Evolutionary conservation across 768 basidiomycete species (phyloP).

Genomic region (Hortiboletus campestris): DNA sequence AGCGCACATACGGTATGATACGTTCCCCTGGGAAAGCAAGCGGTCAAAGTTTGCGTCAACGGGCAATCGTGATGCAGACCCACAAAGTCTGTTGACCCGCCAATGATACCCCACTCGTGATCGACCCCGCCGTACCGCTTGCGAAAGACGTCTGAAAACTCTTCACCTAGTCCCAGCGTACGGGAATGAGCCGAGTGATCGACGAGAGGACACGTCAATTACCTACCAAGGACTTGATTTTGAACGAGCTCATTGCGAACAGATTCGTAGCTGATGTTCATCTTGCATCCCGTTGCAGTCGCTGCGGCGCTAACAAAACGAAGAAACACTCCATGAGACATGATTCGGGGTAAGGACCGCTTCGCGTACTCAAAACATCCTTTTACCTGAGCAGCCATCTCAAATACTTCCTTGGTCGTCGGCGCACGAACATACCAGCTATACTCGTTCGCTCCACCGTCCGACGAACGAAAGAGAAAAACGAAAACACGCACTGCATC

Average conservation of each 20-base stretch:
- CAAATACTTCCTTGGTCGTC: slow-evolving; percentile 55
- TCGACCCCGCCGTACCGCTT: slow-evolving; percentile 61
- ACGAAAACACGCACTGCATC: slow-evolving; percentile 52
- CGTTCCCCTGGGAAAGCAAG: slow-evolving; percentile 37
- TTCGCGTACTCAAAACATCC: slow-evolving; percentile 66
- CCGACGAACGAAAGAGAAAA: not conserved
- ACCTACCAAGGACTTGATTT: slow-evolving; percentile 58
- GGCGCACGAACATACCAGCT: slow-evolving; percentile 77
- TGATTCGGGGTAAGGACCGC: not conserved
- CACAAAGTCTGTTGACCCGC: slow-evolving; percentile 83
- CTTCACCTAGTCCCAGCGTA: slow-evolving; percentile 44
- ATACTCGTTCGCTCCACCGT: not conserved
- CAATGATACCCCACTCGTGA: slow-evolving; percentile 61
- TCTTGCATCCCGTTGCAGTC: slow-evolving; percentile 61
- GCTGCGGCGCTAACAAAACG: slow-evolving; percentile 53
- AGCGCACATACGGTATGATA: slow-evolving; percentile 58
- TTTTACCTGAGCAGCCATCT: slow-evolving; percentile 57
- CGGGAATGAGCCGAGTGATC: not conserved
- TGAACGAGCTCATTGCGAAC: slow-evolving; percentile 59
- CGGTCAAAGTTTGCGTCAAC: not conserved
- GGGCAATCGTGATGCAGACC: slow-evolving; percentile 25
- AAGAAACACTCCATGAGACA: not conserved
- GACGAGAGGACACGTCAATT: not conserved
- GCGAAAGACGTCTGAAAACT: slow-evolving; percentile 57
- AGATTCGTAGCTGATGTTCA: slow-evolving; percentile 39